A percentile compares a stretch with the other conserved stretches of the same genome.
These are phyloP conservation scores for Rhodotorula taiwanensis DNA, from an alignment of 768 basidiomycete genomes.

Conservation along the genomic window DNA sequence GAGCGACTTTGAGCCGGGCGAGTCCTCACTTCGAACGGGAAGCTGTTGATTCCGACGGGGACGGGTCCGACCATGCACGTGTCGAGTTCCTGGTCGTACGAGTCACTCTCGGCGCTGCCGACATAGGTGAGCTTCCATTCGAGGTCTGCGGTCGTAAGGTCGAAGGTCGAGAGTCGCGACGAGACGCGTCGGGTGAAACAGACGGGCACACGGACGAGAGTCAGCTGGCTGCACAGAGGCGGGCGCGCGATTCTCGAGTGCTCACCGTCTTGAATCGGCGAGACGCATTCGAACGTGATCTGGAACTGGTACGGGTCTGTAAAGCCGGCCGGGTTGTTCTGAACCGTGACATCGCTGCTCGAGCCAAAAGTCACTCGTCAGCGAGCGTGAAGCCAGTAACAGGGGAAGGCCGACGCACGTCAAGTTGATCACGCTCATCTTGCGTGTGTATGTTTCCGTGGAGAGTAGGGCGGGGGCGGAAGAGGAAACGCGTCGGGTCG, in stretches of 20 bases:
- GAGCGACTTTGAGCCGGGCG: too few relatives aligned
- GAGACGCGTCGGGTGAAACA: conserved; percentile 1
- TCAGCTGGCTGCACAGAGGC: too few relatives aligned
- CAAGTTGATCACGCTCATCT: too few relatives aligned
- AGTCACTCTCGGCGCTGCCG: conserved; percentile 81
- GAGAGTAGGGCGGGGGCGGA: too few relatives aligned
- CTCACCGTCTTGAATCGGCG: conserved; percentile 77
- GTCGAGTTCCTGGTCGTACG: conserved; percentile 93
- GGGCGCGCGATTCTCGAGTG: too few relatives aligned
- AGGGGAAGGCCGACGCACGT: too few relatives aligned
- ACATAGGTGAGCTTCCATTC: conserved; percentile 99
- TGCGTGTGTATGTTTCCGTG: too few relatives aligned
- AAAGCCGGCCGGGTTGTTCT: conserved; percentile 54
- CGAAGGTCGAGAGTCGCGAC: not conserved
- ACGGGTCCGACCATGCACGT: conserved; percentile 96
- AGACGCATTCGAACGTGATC: conserved; percentile 95
- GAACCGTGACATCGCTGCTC: conserved; percentile 37
- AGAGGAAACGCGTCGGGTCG: too few relatives aligned
- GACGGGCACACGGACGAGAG: not conserved
- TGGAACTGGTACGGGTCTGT: conserved; percentile 84
- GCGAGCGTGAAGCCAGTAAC: too few relatives aligned
- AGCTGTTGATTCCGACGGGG: conserved; percentile 91
- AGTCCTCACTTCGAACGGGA: conserved; percentile 68
- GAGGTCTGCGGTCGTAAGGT: conserved; percentile 55
- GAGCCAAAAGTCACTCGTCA: not conserved